Evolutionary conservation across 257 asterid species (phyloP).

Genomic region (Nicotiana benthamiana): DNA sequence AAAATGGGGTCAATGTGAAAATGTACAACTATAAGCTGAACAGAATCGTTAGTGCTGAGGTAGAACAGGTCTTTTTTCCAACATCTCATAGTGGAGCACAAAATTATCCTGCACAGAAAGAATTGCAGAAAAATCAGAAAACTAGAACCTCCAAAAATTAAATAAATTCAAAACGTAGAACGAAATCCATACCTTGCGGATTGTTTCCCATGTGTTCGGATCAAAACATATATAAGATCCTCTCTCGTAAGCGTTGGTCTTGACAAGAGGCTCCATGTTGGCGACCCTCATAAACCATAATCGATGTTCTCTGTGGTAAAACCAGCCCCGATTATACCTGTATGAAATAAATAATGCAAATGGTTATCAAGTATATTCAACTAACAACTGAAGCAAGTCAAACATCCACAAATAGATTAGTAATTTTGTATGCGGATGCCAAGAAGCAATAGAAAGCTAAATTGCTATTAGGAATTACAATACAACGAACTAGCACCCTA

Average conservation of each 20-base stretch:
- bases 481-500: background rate
- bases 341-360: constrained; percentile 15
- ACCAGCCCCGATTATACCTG: constrained; percentile 94
- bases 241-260: constrained; percentile 67
- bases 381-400: background rate
- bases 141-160: background rate
- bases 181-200: constrained; percentile 64
- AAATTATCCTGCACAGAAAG: constrained; percentile 83
- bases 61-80: constrained; percentile 80
- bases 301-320: constrained; percentile 72
- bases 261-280: constrained; percentile 80
- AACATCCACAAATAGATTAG: background rate
- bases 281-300: constrained; percentile 67
- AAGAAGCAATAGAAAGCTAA: background rate
- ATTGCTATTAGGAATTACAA: background rate
- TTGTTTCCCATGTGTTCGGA: constrained; percentile 96
- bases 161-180: background rate
- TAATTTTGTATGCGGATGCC: background rate
- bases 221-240: constrained; percentile 88
- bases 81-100: constrained; percentile 67
- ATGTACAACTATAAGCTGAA: constrained; percentile 7
- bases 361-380: background rate
- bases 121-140: background rate
- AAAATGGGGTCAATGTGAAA: background rate
- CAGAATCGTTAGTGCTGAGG: constrained; percentile 53